phyloP scores from a whole-genome alignment of 371 early-diverging fungal species.

The Lichtheimia ramosa region DNA sequence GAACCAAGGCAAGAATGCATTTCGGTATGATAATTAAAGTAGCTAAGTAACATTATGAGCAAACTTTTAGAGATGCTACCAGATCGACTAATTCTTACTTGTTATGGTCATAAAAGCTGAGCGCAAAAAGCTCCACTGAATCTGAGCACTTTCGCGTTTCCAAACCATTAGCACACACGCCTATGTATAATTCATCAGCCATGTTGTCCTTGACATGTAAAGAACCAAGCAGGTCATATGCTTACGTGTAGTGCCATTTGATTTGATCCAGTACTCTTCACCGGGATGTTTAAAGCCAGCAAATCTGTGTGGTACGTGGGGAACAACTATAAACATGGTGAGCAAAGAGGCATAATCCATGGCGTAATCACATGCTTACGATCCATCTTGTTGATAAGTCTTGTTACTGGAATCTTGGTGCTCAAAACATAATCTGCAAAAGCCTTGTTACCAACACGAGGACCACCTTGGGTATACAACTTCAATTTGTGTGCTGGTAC shows the following conservation, averaged over 20 bases:
- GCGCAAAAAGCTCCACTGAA: background rate
- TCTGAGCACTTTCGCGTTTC: conserved; percentile 16
- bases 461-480: conserved; percentile 7
- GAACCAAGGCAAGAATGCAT: too few relatives aligned
- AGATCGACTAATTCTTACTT: too few relatives aligned
- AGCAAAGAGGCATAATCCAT: background rate
- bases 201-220: background rate
- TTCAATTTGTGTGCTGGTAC: background rate
- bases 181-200: background rate
- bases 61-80: too few relatives aligned
- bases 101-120: too few relatives aligned
- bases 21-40: too few relatives aligned
- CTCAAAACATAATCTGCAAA: conserved; percentile 12
- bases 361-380: conserved; percentile 8
- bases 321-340: background rate
- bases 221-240: background rate
- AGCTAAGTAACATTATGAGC: too few relatives aligned
- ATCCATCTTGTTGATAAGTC: conserved; percentile 11
- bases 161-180: conserved; percentile 14
- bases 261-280: conserved; percentile 1
- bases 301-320: background rate
- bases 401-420: conserved; percentile 1
- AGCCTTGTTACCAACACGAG: conserved; percentile 14
- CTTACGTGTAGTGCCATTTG: background rate
- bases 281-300: background rate